Conservation (phyloP, 2,329 filamentous ascomycete genomes). For the Sporothrix dimorphospora region DNA sequence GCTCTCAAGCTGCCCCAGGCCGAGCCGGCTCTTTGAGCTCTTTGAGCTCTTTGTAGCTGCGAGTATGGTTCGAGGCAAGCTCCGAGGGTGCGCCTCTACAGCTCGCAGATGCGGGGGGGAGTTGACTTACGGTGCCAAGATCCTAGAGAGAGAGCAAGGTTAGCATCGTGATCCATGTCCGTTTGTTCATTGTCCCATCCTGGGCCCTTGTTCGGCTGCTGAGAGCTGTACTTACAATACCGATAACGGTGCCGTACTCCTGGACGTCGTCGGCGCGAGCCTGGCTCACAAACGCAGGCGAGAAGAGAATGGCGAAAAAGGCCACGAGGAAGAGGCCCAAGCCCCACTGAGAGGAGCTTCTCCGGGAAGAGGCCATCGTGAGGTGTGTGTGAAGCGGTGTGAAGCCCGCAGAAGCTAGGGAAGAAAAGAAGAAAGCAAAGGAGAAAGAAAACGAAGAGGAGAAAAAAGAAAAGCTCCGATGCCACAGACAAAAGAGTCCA, state of each 20-base stretch:
- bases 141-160: constrained; percentile 44
- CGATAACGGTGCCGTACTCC: constrained; percentile 85
- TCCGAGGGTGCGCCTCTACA: background rate
- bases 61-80: background rate
- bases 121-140: constrained; percentile 67
- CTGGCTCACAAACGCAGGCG: constrained; percentile 80
- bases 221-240: constrained; percentile 64
- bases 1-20: background rate
- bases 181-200: background rate
- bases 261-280: constrained; percentile 74
- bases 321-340: constrained; percentile 85
- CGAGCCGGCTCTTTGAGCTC: background rate
- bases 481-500: constrained; percentile 6
- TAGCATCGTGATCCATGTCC: constrained; percentile 32
- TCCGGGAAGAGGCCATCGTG: constrained; percentile 34
- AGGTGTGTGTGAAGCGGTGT: background rate
- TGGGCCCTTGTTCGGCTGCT: background rate
- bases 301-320: constrained; percentile 89
- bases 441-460: constrained; percentile 32
- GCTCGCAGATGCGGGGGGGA: background rate
- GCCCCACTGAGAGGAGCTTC: constrained; percentile 37
- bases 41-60: background rate
- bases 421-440: constrained; percentile 29
- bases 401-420: constrained; percentile 9
- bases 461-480: background rate